Evolutionary conservation across 495 filamentous ascomycete species (phyloP).

Genomic region (Lasiosphaeria hispida): DNA sequence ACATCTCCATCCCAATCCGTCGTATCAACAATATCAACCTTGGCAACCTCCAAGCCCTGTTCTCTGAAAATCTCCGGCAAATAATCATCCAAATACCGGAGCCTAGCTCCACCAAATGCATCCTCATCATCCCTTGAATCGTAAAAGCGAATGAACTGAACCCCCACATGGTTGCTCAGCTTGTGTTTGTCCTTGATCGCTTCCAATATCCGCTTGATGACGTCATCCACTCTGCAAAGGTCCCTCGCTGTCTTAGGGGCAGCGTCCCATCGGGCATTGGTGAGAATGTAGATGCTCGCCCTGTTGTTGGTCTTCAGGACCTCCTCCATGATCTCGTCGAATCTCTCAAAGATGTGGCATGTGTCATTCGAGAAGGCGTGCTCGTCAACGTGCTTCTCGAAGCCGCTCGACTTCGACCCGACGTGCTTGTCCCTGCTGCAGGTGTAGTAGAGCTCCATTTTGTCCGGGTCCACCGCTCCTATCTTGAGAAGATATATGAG

Average conservation of each 20-base stretch:
- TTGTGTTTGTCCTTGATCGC: neutral
- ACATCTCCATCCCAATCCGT: constrained; percentile 10
- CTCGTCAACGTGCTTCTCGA: neutral
- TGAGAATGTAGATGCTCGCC: constrained; percentile 6
- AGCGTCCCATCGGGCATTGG: constrained; percentile 3
- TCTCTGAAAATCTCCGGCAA: neutral
- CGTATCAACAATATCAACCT: constrained; percentile 6
- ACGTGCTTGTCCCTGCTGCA: neutral
- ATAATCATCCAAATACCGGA: constrained; percentile 1
- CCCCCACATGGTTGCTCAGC: neutral
- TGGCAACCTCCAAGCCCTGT: neutral
- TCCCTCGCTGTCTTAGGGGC: neutral
- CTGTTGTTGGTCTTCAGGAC: neutral
- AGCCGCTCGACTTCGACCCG: neutral
- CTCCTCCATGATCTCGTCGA: neutral
- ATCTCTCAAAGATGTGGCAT: neutral
- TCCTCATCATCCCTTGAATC: neutral
- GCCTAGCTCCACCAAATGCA: neutral
- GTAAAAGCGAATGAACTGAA: constrained; percentile 11
- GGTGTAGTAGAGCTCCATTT: constrained; percentile 5
- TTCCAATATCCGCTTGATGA: neutral
- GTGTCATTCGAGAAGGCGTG: neutral
- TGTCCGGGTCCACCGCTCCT: constrained; percentile 4
- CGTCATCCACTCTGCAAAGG: neutral
- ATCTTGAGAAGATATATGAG: constrained; percentile 1